A percentile compares a stretch with the other conserved stretches of the same genome.
Conservation (phyloP, 345 rosid species). For the Citrus mangshanensis region DNA sequence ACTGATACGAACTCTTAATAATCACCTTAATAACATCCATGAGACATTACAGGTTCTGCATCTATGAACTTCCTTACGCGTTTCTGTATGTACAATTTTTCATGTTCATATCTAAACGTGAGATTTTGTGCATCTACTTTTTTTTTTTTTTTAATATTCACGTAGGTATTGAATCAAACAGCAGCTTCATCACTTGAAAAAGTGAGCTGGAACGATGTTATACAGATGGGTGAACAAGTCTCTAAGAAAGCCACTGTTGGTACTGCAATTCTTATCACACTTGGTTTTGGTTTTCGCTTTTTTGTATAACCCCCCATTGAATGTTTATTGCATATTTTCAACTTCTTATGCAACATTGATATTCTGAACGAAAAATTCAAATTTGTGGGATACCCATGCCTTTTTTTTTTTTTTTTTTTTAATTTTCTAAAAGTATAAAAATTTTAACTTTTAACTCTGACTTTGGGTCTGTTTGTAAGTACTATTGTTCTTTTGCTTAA, state of each 20-base stretch:
- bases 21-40: conserved; percentile 63
- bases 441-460: neutral
- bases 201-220: conserved; percentile 67
- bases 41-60: conserved; percentile 68
- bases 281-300: neutral
- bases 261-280: conserved; percentile 13
- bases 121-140: neutral
- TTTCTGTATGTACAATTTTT: neutral
- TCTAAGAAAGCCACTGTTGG: conserved; percentile 90
- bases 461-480: too few relatives aligned
- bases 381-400: neutral
- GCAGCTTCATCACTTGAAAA: conserved; percentile 47
- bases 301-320: neutral
- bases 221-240: conserved; percentile 73
- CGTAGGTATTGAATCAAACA: conserved; percentile 52
- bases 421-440: neutral
- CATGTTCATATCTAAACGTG: neutral
- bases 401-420: neutral
- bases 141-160: neutral
- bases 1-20: conserved; percentile 41
- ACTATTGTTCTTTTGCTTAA: too few relatives aligned
- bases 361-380: neutral
- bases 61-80: neutral
- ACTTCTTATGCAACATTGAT: neutral
- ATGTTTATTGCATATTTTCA: neutral